phyloP scores from a whole-genome alignment of 345 rosid species.

The Heritiera littoralis region DNA sequence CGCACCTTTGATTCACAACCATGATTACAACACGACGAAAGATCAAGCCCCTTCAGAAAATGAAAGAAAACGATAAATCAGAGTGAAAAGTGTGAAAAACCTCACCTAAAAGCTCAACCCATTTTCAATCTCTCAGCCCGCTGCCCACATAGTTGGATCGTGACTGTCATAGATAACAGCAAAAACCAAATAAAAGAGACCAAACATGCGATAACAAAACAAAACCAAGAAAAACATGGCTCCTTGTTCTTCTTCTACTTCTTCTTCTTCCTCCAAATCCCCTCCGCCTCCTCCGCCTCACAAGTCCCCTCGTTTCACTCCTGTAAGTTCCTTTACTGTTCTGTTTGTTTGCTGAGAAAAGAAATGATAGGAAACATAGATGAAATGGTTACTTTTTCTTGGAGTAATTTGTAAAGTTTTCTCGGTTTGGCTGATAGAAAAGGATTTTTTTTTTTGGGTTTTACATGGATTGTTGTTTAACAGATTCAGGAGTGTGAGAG shows the following conservation, averaged over 20 bases:
- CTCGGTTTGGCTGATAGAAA: slow-evolving; percentile 3
- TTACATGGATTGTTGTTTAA: slow-evolving; percentile 9
- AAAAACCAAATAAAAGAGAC: neutral
- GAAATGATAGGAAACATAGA: neutral
- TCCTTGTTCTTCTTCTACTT: slow-evolving; percentile 60
- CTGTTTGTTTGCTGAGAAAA: slow-evolving; percentile 10
- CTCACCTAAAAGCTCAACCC: neutral
- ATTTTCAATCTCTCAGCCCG: neutral
- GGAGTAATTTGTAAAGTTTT: neutral
- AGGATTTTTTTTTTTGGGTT: neutral
- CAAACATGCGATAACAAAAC: slow-evolving; percentile 24
- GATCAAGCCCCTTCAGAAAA: slow-evolving; percentile 22
- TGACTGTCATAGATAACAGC: neutral
- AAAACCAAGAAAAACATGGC: slow-evolving; percentile 45
- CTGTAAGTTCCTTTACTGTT: slow-evolving; percentile 54
- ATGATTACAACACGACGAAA: slow-evolving; percentile 56
- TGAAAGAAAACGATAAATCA: slow-evolving; percentile 36
- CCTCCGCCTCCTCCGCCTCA: slow-evolving; percentile 42
- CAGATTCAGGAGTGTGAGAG: slow-evolving; percentile 85
- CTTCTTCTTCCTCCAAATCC: slow-evolving; percentile 55
- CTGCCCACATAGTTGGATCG: neutral
- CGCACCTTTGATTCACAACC: slow-evolving; percentile 30
- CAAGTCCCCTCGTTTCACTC: slow-evolving; percentile 63
- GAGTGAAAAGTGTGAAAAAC: slow-evolving; percentile 16
- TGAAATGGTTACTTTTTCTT: neutral